Evolutionary conservation across 208 protist species (phyloP).

Genomic region (Trypanosoma caninum): DNA sequence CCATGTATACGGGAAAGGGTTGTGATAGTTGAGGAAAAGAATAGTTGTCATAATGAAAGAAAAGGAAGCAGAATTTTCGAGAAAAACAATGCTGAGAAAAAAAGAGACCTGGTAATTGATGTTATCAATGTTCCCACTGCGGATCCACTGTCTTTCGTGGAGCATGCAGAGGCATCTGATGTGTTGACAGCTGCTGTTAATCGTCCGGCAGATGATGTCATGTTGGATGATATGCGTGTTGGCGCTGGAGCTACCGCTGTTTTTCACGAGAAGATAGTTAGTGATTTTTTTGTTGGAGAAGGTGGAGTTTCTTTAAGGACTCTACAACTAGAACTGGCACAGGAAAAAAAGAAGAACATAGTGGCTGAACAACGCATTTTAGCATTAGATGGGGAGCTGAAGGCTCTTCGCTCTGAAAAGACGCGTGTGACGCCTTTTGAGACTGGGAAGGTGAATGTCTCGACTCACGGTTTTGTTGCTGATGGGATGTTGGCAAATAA

Average conservation of each 20-base stretch:
- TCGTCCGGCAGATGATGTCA: too few relatives aligned
- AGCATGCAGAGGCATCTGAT: too few relatives aligned
- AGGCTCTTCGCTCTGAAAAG: slow-evolving; percentile 42
- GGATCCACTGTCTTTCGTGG: too few relatives aligned
- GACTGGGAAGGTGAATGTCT: background rate
- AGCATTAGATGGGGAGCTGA: slow-evolving; percentile 42
- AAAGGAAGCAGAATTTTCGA: too few relatives aligned
- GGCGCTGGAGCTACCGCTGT: background rate
- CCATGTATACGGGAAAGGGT: too few relatives aligned
- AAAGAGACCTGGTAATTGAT: too few relatives aligned
- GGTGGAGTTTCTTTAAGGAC: background rate
- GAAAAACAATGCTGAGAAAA: too few relatives aligned
- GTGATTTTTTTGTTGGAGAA: background rate
- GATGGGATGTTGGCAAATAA: background rate
- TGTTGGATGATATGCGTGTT: too few relatives aligned
- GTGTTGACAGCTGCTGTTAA: too few relatives aligned
- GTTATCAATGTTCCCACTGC: too few relatives aligned
- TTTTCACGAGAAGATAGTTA: background rate
- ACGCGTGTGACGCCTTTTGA: slow-evolving; percentile 18
- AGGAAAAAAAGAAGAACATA: slow-evolving; percentile 76
- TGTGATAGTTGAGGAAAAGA: too few relatives aligned
- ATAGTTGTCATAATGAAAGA: too few relatives aligned
- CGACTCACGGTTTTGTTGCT: background rate
- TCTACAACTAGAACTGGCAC: slow-evolving; percentile 55
- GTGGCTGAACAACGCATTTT: slow-evolving; percentile 51